Conservation (phyloP, 345 rosid species). For the Camelina neglecta region DNA sequence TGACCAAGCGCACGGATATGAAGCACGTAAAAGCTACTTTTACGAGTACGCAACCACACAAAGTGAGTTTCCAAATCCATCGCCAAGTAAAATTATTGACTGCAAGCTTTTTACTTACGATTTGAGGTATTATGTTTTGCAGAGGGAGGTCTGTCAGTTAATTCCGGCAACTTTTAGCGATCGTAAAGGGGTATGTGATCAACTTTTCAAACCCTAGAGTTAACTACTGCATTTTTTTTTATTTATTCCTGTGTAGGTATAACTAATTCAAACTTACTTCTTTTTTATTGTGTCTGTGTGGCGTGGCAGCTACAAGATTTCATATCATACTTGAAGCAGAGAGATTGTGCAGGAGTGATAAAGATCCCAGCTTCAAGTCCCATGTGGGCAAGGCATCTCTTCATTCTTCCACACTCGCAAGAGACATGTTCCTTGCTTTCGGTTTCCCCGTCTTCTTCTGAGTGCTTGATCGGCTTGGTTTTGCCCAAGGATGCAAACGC, state of each 20-base stretch:
- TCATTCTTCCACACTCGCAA: conserved; percentile 79
- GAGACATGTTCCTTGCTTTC: conserved; percentile 84
- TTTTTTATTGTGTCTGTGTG: not conserved
- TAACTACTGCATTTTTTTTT: not conserved
- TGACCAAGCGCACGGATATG: conserved; percentile 94
- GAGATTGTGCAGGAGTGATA: conserved; percentile 97
- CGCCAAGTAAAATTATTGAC: not conserved
- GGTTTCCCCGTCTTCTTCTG: conserved; percentile 53
- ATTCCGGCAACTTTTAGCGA: conserved; percentile 70
- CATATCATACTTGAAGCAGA: conserved; percentile 87
- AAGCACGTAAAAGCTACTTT: conserved; percentile 80
- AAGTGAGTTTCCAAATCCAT: conserved; percentile 54
- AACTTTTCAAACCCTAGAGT: conserved; percentile 6
- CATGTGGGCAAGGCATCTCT: conserved; percentile 94
- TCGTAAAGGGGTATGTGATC: conserved; percentile 76
- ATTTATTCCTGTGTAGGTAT: not conserved
- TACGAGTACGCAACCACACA: conserved; percentile 73
- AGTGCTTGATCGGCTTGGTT: conserved; percentile 78
- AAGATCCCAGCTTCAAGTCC: conserved; percentile 78
- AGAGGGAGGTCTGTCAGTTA: conserved; percentile 94
- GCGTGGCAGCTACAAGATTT: conserved; percentile 83
- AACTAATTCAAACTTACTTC: conserved; percentile 7
- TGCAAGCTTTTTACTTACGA: conserved; percentile 4
- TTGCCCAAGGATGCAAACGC: conserved; percentile 88
- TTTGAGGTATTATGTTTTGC: conserved; percentile 45